Base-by-base conservation (phyloP, 768 basidiomycete species). In the Dioszegia crocea region DNA sequence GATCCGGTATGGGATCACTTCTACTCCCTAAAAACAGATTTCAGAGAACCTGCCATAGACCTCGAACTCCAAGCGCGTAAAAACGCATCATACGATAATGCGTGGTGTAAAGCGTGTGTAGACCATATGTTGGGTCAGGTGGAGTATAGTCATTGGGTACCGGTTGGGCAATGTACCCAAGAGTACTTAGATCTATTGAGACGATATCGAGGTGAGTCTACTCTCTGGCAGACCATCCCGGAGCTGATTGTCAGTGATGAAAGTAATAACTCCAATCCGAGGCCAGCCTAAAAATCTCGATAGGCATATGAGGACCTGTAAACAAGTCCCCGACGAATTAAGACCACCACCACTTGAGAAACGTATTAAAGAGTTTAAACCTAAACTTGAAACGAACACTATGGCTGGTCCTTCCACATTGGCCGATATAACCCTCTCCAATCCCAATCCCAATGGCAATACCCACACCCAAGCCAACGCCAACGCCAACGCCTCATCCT, bases 21-120 rank as follows among this genome's bases (percentile, higher is more conserved):
- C 47, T 19, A 30, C 30, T 5, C 23, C 26, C 6, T 48, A 26
- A 9, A 4, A 9, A 12, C 19, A 4, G 47, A 48, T 30, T 8
- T 48, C 26, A 11, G 24, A 3, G 4, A 23, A 16, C 12, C 9
- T 26, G 27, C 17, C 3, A 29, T 48, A 3, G 47, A 29, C 26
- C 19, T 48, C 9, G 4, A 29, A 4, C 30, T 48, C 47, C 6
- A 48, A 31, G 47, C 47, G 14, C 19, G 26, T 17, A 48, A 48
- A 29, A 48, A 48, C 47, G 47, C 47, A 19, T 48, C 47, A 16
- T 48, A 48, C n/a, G 30, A 48, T 48, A 48, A 48, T 31, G 47
- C 47, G 26, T 48, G 47, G 47, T 48, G 47, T 30, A 48, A 17
- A 14, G 47, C 11, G 4, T 48, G 47, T 30, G 47, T 48, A 29